phyloP scores from a whole-genome alignment of 2,329 filamentous ascomycete genomes.

The Aureobasidium sp. region DNA sequence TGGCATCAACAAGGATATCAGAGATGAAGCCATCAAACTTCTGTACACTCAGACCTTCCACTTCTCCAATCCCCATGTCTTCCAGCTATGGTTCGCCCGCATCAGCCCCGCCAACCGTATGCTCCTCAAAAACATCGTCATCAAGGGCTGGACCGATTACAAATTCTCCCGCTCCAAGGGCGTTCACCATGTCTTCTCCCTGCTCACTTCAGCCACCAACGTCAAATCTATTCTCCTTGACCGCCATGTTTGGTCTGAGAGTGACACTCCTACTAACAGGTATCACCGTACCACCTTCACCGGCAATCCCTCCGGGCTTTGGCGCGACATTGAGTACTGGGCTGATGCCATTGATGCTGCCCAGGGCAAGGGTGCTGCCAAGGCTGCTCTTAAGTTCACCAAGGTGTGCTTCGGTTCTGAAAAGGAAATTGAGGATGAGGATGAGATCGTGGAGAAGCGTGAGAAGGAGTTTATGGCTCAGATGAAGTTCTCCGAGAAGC shows the following conservation, averaged over 20 bases:
- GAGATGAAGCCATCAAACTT: not conserved
- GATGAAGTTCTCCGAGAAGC: not conserved
- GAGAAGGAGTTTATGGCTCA: not conserved
- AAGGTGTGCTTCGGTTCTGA: not conserved
- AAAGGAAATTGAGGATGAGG: not conserved
- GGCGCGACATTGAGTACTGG: conserved; percentile 1
- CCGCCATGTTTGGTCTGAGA: not conserved
- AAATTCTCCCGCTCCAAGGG: not conserved
- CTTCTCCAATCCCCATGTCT: not conserved
- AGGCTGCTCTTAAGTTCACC: not conserved
- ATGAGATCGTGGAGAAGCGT: not conserved
- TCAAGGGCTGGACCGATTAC: not conserved
- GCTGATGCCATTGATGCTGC: not conserved
- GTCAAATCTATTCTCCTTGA: not conserved
- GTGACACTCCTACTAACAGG: not conserved
- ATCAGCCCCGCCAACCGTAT: not conserved
- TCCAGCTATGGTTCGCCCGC: not conserved
- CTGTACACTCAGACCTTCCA: not conserved
- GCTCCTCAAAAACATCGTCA: not conserved
- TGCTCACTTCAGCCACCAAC: not conserved
- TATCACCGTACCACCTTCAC: not conserved
- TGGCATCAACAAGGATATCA: not conserved
- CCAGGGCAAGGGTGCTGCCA: not conserved
- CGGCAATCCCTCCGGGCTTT: not conserved
- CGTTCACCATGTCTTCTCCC: not conserved